Evolutionary conservation across 2,329 filamentous ascomycete genomes (phyloP).

Genomic region (Coniochaeta sp.): DNA sequence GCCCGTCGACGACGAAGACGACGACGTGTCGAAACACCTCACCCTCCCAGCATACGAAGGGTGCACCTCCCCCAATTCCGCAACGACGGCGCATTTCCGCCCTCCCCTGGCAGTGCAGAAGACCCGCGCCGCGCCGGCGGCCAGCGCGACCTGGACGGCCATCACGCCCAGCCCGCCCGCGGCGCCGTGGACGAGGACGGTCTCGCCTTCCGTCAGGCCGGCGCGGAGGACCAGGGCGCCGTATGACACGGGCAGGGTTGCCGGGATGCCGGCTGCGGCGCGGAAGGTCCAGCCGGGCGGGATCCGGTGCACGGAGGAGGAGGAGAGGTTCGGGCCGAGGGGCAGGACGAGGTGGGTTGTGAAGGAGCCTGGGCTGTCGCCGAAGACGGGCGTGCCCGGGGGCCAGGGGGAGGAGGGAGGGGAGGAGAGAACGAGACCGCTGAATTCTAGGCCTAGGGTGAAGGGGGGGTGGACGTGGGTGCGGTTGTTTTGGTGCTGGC

Average conservation of each 20-base stretch:
- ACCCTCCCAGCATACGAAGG: constrained; percentile 19
- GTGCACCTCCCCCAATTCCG: constrained; percentile 19
- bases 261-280: constrained; percentile 44
- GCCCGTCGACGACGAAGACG: constrained; percentile 2
- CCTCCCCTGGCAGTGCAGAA: constrained; percentile 40
- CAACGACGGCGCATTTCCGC: constrained; percentile 34
- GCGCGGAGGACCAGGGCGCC: constrained; percentile 36
- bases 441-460: constrained; percentile 52
- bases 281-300: constrained; percentile 35
- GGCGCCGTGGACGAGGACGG: constrained; percentile 46
- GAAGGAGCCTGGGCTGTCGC: constrained; percentile 41
- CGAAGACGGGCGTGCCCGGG: constrained; percentile 46
- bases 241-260: constrained; percentile 46
- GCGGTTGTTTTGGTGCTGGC: constrained; percentile 53
- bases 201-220: constrained; percentile 34
- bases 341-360: constrained; percentile 40
- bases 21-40: constrained; percentile 34
- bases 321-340: constrained; percentile 8
- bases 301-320: constrained; percentile 28
- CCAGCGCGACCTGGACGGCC: constrained; percentile 44
- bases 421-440: constrained; percentile 38
- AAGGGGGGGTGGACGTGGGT: constrained; percentile 50
- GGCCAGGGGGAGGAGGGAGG: constrained; percentile 26
- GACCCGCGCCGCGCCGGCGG: constrained; percentile 25
- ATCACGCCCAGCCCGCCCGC: constrained; percentile 48